These are phyloP conservation scores for Hippophae tibetana DNA, from an alignment of 306 rosid species.

Conservation along the genomic window DNA sequence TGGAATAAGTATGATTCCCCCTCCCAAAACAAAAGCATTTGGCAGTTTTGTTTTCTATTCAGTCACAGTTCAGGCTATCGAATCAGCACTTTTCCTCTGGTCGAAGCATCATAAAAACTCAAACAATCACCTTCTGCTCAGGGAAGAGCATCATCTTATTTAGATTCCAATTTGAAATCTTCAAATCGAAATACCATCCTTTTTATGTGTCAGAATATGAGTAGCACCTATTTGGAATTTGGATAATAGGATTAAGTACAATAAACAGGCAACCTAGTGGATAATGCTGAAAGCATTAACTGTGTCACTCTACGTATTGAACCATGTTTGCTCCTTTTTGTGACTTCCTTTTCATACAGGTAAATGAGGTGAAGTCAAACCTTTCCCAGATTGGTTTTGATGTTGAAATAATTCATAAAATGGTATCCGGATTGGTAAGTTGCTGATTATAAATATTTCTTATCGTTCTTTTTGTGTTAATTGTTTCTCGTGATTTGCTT, in stretches of 20 bases:
- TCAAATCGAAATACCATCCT: conserved; percentile 2
- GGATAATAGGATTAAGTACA: not conserved
- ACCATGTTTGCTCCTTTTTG: not conserved
- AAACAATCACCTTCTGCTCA: not conserved
- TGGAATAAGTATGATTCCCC: not conserved
- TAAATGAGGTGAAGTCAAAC: conserved; percentile 52
- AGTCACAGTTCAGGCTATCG: no score
- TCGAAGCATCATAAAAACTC: not conserved
- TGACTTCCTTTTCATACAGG: conserved; percentile 31
- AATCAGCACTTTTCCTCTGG: not conserved
- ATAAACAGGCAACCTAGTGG: not conserved
- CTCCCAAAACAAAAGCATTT: no score
- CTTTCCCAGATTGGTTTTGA: conserved; percentile 65
- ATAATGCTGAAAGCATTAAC: conserved; percentile 3
- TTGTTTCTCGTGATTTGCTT: not conserved
- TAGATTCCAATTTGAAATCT: not conserved
- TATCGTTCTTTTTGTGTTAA: not conserved
- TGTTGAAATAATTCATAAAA: conserved; percentile 35
- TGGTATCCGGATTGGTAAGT: conserved; percentile 48
- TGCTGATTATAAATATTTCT: not conserved
- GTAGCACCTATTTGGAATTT: conserved; percentile 9
- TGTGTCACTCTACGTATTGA: not conserved
- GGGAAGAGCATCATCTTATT: conserved; percentile 6
- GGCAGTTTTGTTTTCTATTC: no score
- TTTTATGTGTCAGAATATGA: conserved; percentile 1